Percentiles rank a stretch among this genome's conserved stretches.
Conservation (phyloP, 2,329 filamentous ascomycete species). For the Microcera coccophila region DNA sequence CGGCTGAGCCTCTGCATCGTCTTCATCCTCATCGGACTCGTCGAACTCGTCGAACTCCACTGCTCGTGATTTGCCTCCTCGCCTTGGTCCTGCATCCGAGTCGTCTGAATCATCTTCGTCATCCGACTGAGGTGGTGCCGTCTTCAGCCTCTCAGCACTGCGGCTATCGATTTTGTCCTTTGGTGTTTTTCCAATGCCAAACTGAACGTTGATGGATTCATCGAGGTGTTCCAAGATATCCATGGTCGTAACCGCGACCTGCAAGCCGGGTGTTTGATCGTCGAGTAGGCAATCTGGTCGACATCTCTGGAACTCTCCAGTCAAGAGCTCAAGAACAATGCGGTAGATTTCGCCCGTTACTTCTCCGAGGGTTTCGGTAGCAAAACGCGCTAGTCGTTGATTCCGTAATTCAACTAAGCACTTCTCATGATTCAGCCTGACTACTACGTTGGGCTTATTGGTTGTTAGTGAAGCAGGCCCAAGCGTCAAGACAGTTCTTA, state of each 20-base stretch:
- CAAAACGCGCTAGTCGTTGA: slow-evolving; percentile 69
- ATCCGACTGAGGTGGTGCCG: slow-evolving; percentile 32
- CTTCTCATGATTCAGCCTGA: slow-evolving; percentile 82
- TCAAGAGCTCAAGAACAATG: slow-evolving; percentile 66
- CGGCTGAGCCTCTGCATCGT: slow-evolving; percentile 15
- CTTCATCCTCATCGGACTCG: slow-evolving; percentile 31
- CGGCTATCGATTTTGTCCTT: slow-evolving; percentile 44
- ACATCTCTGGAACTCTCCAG: slow-evolving; percentile 65
- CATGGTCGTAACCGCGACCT: slow-evolving; percentile 46
- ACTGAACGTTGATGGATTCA: slow-evolving; percentile 49
- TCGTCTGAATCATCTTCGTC: slow-evolving; percentile 37
- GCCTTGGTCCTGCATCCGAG: slow-evolving; percentile 29
- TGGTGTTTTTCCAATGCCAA: slow-evolving; percentile 55
- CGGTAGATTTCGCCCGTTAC: slow-evolving; percentile 76
- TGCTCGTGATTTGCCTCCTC: slow-evolving; percentile 13
- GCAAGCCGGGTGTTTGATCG: slow-evolving; percentile 28
- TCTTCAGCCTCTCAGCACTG: slow-evolving; percentile 48
- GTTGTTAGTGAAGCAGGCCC: slow-evolving; percentile 23
- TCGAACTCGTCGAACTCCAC: slow-evolving; percentile 34
- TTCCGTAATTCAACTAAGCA: slow-evolving; percentile 80
- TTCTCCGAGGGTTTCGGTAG: slow-evolving; percentile 64
- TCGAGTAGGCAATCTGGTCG: slow-evolving; percentile 50
- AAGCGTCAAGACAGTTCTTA: slow-evolving; percentile 34
- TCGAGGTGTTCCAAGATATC: slow-evolving; percentile 55
- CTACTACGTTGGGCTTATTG: slow-evolving; percentile 62